phyloP scores from a whole-genome alignment of 2,329 filamentous ascomycete genomes.

The Aureobasidium namibiae region DNA sequence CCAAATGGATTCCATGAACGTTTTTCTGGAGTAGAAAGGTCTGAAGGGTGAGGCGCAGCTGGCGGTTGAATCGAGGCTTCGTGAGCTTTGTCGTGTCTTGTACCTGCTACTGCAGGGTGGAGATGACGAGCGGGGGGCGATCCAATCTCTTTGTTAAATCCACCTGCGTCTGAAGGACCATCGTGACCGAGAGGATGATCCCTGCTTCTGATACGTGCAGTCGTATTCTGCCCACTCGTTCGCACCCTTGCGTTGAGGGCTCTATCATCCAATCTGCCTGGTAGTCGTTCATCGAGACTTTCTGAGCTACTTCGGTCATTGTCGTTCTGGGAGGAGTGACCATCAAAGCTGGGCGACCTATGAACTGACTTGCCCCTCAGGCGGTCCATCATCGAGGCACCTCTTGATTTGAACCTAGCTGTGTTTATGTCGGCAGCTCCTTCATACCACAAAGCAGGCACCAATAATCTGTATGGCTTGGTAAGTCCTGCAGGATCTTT shows the following conservation, averaged over 20 bases:
- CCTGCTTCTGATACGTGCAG: neutral
- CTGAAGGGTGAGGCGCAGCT: neutral
- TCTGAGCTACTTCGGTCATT: neutral
- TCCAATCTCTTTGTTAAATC: neutral
- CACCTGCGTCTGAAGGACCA: neutral
- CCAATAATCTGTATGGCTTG: constrained; percentile 73
- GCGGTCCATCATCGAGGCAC: constrained; percentile 16
- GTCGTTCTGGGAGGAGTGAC: neutral
- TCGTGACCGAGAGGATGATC: neutral
- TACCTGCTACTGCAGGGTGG: constrained; percentile 4
- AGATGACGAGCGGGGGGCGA: neutral
- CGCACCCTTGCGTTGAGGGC: neutral
- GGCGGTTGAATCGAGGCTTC: neutral
- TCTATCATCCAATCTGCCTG: neutral
- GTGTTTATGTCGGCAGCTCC: constrained; percentile 23
- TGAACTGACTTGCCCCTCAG: constrained; percentile 13
- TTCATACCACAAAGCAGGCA: constrained; percentile 60
- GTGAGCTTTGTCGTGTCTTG: neutral
- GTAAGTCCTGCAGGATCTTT: constrained; percentile 84
- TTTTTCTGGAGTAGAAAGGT: neutral
- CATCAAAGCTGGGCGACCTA: neutral
- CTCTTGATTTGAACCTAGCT: constrained; percentile 16
- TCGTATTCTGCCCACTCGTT: constrained; percentile 2
- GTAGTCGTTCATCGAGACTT: neutral
- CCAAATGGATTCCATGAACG: neutral